phyloP scores from a whole-genome alignment of 768 basidiomycete species.

The Hygrophorus pudorinus region DNA sequence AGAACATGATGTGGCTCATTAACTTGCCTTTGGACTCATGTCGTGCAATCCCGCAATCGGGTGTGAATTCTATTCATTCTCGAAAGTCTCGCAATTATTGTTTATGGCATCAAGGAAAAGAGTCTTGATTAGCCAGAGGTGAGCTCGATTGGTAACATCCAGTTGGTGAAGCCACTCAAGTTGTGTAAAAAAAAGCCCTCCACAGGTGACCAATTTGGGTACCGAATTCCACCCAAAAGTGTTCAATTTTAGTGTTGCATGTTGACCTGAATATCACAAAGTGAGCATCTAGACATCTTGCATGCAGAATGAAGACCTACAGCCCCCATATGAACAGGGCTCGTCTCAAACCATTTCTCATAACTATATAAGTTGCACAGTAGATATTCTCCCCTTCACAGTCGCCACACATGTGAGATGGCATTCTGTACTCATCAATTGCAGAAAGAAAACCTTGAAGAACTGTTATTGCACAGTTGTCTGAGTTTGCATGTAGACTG shows the following conservation, averaged over 20 bases:
- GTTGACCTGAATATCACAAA: conserved; percentile 16
- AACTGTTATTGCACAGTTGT: conserved; percentile 21
- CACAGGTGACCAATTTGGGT: conserved; percentile 23
- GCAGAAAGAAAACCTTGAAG: conserved; percentile 17
- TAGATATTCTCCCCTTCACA: conserved; percentile 25
- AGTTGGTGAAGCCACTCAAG: conserved; percentile 24
- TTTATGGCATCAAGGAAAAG: no score
- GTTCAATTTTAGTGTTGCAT: conserved; percentile 25
- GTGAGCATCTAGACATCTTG: not conserved
- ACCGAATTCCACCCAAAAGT: conserved; percentile 31
- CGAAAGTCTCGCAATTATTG: no score
- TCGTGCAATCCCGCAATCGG: no score
- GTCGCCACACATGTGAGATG: conserved; percentile 24
- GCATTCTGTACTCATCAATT: conserved; percentile 15
- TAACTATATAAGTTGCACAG: conserved; percentile 25
- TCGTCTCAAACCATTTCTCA: conserved; percentile 17
- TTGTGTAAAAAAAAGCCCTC: conserved; percentile 25
- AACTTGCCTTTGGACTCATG: no score
- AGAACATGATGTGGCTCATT: no score
- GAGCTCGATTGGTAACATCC: conserved; percentile 13
- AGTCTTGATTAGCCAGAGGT: conserved; percentile 27
- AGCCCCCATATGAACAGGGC: conserved; percentile 26
- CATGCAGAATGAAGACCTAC: conserved; percentile 7
- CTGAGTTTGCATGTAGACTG: conserved; percentile 16
- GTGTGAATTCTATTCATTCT: no score